Conservation (phyloP, 805 yeast species). For the Kazachstania kunashirensis region DNA sequence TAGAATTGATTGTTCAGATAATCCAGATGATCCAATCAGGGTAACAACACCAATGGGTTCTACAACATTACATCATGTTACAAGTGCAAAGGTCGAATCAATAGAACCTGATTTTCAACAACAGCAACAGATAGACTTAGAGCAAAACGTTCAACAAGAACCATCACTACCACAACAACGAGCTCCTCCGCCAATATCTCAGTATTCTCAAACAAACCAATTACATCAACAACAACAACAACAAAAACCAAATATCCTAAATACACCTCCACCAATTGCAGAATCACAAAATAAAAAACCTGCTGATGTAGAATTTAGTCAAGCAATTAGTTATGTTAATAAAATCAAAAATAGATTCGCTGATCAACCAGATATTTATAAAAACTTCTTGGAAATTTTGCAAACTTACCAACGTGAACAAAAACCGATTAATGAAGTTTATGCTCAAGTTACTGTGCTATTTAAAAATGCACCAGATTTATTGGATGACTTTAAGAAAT, state of each 20-base stretch:
- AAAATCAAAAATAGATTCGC: conserved; percentile 91
- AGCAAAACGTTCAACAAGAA: neutral
- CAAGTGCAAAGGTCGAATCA: neutral
- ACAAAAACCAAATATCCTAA: neutral
- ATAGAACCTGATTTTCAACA: neutral
- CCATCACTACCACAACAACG: conserved; percentile 3
- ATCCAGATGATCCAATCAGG: conserved; percentile 83
- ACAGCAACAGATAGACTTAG: neutral
- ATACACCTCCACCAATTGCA: conserved; percentile 3
- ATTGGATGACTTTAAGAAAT: conserved; percentile 88
- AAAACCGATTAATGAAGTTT: conserved; percentile 90
- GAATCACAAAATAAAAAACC: conserved; percentile 16
- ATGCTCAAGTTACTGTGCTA: conserved; percentile 79
- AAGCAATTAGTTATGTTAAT: conserved; percentile 93
- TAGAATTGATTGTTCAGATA: conserved; percentile 79
- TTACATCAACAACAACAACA: conserved; percentile 14
- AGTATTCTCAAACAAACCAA: conserved; percentile 4
- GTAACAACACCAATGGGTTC: conserved; percentile 96
- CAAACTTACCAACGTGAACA: conserved; percentile 96
- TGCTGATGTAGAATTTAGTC: conserved; percentile 88
- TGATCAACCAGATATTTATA: conserved; percentile 90
- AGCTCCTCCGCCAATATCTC: conserved; percentile 6
- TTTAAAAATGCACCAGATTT: conserved; percentile 92
- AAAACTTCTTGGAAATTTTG: conserved; percentile 84
- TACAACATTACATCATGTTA: conserved; percentile 5